phyloP scores from a whole-genome alignment of 148 eudicot species.

The Amaranthus cruentus region DNA sequence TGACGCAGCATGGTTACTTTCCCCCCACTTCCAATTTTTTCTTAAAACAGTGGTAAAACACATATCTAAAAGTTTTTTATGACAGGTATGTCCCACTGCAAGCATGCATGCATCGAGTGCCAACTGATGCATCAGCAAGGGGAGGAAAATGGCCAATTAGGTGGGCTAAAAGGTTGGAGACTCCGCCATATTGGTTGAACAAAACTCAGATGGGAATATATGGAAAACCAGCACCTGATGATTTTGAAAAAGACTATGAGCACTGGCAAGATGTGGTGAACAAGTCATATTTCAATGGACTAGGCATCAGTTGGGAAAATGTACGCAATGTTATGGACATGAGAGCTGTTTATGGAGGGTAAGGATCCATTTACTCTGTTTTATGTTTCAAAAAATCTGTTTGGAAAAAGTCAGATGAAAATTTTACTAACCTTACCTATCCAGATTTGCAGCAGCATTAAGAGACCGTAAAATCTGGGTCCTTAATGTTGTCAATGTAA shows the following conservation, averaged over 20 bases:
- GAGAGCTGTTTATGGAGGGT: constrained; percentile 97
- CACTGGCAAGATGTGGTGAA: constrained; percentile 65
- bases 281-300: constrained; percentile 50
- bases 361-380: constrained; percentile 1
- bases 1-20: constrained; percentile 73
- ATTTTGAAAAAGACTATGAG: constrained; percentile 58
- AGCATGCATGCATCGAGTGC: constrained; percentile 67
- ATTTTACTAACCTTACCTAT: constrained; percentile 8
- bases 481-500: constrained; percentile 68
- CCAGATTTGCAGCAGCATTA: constrained; percentile 84
- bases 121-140: constrained; percentile 42
- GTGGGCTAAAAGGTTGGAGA: constrained; percentile 52
- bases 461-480: constrained; percentile 73
- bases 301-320: constrained; percentile 66
- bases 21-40: background rate
- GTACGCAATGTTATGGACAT: constrained; percentile 85
- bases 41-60: background rate
- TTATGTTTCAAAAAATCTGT: background rate
- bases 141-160: constrained; percentile 74
- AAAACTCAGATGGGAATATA: constrained; percentile 74
- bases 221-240: constrained; percentile 82
- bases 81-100: constrained; percentile 73
- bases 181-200: constrained; percentile 72
- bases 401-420: background rate
- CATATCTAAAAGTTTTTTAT: constrained; percentile 6